These are phyloP conservation scores for Ceratobasidium sp. DNA, from an alignment of 1,284 basidiomycete species.

Conservation along the genomic window DNA sequence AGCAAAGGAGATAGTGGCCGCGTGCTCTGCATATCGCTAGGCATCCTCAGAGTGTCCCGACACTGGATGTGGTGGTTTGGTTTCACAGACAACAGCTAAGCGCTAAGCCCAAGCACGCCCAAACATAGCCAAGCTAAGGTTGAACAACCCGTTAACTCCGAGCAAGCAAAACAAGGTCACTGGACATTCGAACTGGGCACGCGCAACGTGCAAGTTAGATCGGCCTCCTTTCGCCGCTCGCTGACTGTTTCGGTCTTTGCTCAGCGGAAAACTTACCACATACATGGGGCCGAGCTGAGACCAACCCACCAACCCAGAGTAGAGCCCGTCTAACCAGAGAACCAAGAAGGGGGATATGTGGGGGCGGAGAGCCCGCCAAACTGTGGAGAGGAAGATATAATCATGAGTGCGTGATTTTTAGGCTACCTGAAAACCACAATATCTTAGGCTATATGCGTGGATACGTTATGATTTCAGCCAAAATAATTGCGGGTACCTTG, in stretches of 20 bases:
- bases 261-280: background rate
- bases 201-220: background rate
- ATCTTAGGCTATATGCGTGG: background rate
- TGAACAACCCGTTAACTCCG: background rate
- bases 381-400: too few species aligned
- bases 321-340: too few species aligned
- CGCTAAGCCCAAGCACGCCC: background rate
- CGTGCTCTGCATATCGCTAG: slow-evolving; percentile 38
- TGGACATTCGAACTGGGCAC: background rate
- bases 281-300: background rate
- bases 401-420: too few species aligned
- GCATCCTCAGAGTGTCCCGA: slow-evolving; percentile 25
- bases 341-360: too few species aligned
- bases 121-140: background rate
- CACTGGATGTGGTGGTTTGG: background rate
- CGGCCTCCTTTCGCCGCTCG: background rate
- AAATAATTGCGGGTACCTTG: too few species aligned
- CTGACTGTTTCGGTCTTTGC: slow-evolving; percentile 1
- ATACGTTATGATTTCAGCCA: too few species aligned
- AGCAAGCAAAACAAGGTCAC: background rate
- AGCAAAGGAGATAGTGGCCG: slow-evolving; percentile 29
- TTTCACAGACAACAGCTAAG: slow-evolving; percentile 13
- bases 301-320: background rate
- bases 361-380: too few species aligned
- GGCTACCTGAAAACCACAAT: too few species aligned